Conservation (phyloP, 208 protist genomes). For the Endotrypanum monterogeii region DNA sequence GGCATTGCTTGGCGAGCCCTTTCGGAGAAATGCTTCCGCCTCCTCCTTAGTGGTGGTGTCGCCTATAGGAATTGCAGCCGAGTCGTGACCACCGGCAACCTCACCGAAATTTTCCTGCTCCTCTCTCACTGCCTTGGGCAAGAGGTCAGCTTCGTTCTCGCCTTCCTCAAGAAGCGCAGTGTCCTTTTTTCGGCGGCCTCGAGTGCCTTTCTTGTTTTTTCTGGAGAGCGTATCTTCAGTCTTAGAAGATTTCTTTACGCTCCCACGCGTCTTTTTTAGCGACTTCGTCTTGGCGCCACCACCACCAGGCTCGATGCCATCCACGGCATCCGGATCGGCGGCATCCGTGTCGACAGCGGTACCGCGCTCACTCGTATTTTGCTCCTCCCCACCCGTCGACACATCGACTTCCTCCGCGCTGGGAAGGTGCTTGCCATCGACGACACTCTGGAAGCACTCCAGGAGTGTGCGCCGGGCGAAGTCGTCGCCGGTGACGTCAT, state of each 20-base stretch:
- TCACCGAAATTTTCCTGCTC: neutral
- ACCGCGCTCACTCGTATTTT: neutral
- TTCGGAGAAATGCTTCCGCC: neutral
- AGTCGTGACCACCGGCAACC: neutral
- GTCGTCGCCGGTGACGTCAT: neutral
- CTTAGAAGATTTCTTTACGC: neutral
- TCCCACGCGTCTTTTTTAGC: neutral
- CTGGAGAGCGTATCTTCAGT: neutral
- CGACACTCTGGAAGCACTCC: neutral
- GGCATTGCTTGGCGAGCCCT: neutral
- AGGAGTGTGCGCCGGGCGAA: neutral
- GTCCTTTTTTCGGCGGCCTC: neutral
- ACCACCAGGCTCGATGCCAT: neutral
- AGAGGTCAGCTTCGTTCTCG: constrained; percentile 9
- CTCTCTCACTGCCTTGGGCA: neutral
- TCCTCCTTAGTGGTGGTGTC: neutral
- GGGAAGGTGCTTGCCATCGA: neutral
- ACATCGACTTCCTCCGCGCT: neutral
- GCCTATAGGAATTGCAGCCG: neutral
- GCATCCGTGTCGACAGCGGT: neutral
- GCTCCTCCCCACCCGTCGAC: neutral
- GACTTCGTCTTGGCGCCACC: neutral
- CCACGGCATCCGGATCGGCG: neutral
- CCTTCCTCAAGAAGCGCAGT: neutral
- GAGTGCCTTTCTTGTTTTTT: neutral